Evolutionary conservation across 2,329 filamentous ascomycete genomes (phyloP).

Genomic region (Beauveria sp.): DNA sequence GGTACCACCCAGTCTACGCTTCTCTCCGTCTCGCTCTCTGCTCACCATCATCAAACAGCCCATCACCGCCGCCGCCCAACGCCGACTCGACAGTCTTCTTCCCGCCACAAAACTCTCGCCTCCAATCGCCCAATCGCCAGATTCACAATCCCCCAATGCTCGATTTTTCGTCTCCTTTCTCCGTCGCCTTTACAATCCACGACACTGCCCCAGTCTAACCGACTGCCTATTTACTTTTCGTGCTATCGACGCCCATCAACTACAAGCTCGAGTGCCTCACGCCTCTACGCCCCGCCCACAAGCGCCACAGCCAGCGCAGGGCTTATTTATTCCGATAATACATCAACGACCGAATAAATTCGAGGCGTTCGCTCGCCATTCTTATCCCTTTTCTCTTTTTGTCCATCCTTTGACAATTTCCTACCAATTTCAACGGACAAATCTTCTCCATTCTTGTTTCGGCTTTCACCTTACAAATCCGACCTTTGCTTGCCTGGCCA

Average conservation of each 20-base stretch:
- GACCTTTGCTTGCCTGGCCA: no score
- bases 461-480: no score
- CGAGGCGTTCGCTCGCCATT: neutral
- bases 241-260: neutral
- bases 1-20: neutral
- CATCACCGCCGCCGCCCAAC: neutral
- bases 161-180: neutral
- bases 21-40: neutral
- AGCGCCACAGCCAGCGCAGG: slow-evolving; percentile 8
- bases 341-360: neutral
- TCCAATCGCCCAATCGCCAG: neutral
- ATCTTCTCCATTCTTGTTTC: no score
- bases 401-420: no score
- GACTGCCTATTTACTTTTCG: neutral
- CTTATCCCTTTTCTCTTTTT: neutral
- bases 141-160: neutral
- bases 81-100: neutral
- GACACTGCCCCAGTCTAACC: slow-evolving; percentile 4
- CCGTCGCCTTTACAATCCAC: neutral
- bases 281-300: slow-evolving; percentile 2
- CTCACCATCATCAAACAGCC: neutral
- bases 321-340: neutral
- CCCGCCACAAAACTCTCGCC: neutral
- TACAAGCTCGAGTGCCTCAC: neutral
- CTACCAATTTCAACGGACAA: no score